Evolutionary conservation across 345 rosid genomes (phyloP), one percentile per base, ranked within the genome.

Genomic region (Lagerstroemia speciosa): DNA sequence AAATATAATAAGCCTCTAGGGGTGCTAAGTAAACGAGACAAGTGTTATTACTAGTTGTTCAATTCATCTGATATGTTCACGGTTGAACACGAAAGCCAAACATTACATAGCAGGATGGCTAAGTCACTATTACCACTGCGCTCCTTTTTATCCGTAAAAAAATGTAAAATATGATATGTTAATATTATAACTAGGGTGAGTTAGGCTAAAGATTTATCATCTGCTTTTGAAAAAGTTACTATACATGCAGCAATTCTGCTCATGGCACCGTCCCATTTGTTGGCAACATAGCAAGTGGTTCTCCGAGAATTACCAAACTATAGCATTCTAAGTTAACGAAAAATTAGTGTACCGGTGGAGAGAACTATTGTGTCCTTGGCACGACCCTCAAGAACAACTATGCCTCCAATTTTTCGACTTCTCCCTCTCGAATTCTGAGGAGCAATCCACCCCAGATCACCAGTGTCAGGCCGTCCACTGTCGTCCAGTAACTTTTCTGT

Each of bases 361-460:
- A 94, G 96, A 65, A 94, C 99, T 71, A 94, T 89, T 14, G 97
- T 91, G 82, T 94, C 99, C 82, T 94, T 94, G 22, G 96, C 97
- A 61, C 99, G 97, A 14, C 97, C 99, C 78, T 89, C 97, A 58
- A 91, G 88, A 78, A 94, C 95, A 32, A 94, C 72, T 72, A 89
- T 78, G 70, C 96, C 95, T 73, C 93, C 88, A 67, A 90, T 83
- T 45, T 26, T 72, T 72, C 87, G 88, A 74, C 99, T 91, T 69
- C 93, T 77, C 62, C 99, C 97, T 70, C 34, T 67, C 58, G 87
- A 83, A 76, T 89, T 95, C 32, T 82, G 85, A 76, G 97, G 95
- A 67, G 91, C 87, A 73, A 88, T 83, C 97, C 97, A 94, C 66
- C 99, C 99, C 57, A 91, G 79, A 74, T 94, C 99, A 71, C 99